These are phyloP conservation scores for Postia placenta DNA, from an alignment of 768 basidiomycete species.

Conservation along the genomic window DNA sequence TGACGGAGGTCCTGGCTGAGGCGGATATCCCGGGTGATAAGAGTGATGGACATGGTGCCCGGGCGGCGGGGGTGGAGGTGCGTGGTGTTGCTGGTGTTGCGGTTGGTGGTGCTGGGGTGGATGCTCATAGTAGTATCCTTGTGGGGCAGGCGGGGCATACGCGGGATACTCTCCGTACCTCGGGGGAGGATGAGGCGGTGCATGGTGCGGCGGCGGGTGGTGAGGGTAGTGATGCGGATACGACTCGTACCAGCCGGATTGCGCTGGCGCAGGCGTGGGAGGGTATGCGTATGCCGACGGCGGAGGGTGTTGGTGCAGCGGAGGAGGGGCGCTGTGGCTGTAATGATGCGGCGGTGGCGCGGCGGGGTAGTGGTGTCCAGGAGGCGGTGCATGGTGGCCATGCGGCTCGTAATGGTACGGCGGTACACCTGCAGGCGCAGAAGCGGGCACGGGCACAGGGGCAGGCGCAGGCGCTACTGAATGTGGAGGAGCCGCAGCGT, in stretches of 20 bases:
- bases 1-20: conserved; percentile 4
- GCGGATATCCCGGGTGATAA: conserved; percentile 15
- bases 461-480: conserved; percentile 12
- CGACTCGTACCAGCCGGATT: conserved; percentile 17
- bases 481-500: conserved; percentile 11
- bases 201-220: conserved; percentile 14
- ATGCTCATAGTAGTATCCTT: conserved; percentile 17
- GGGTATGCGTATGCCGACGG: conserved; percentile 13
- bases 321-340: conserved; percentile 14
- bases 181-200: conserved; percentile 19
- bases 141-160: conserved; percentile 15
- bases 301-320: conserved; percentile 9
- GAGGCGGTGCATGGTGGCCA: conserved; percentile 15
- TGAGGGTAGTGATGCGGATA: conserved; percentile 24
- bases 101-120: conserved; percentile 17
- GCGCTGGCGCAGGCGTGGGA: conserved; percentile 12
- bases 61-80: conserved; percentile 18
- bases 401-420: conserved; percentile 20
- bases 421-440: conserved; percentile 8
- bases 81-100: conserved; percentile 25
- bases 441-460: conserved; percentile 8
- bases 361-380: conserved; percentile 17
- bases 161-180: conserved; percentile 7
- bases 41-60: conserved; percentile 21
- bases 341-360: conserved; percentile 25